Conservation (phyloP, 768 basidiomycete species). For the Erythrobasidium yunnanense region DNA sequence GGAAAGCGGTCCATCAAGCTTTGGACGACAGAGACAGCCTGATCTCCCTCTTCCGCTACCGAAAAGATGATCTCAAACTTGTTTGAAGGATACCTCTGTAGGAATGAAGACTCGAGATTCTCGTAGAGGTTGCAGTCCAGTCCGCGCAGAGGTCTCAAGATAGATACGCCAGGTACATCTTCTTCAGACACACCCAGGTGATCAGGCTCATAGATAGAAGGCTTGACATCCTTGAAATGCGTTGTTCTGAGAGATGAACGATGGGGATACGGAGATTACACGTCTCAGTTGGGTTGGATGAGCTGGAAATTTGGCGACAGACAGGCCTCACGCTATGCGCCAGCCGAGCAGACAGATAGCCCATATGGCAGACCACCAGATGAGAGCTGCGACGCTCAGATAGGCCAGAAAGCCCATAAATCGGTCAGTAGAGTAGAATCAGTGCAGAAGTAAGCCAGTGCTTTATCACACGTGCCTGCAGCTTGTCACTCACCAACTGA, state of each 20-base stretch:
- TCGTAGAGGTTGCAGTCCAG: conserved; percentile 91
- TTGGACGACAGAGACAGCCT: conserved; percentile 70
- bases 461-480: neutral
- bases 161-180: conserved; percentile 73
- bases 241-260: neutral
- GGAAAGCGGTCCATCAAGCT: conserved; percentile 72
- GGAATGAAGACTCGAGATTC: conserved; percentile 86
- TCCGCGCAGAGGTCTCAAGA: conserved; percentile 86
- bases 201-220: neutral
- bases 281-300: no score
- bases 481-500: no score
- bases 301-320: no score
- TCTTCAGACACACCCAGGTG: conserved; percentile 22
- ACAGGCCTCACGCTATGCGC: conserved; percentile 53
- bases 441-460: neutral
- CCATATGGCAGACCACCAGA: conserved; percentile 59
- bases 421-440: neutral
- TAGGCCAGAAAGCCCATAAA: conserved; percentile 5
- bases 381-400: neutral
- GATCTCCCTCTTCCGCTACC: conserved; percentile 77
- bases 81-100: conserved; percentile 70
- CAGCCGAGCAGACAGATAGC: conserved; percentile 58
- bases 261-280: no score
- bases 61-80: conserved; percentile 76
- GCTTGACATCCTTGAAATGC: neutral